Conservation (phyloP, 2,329 filamentous ascomycete genomes). For the Verticillium isaacii region DNA sequence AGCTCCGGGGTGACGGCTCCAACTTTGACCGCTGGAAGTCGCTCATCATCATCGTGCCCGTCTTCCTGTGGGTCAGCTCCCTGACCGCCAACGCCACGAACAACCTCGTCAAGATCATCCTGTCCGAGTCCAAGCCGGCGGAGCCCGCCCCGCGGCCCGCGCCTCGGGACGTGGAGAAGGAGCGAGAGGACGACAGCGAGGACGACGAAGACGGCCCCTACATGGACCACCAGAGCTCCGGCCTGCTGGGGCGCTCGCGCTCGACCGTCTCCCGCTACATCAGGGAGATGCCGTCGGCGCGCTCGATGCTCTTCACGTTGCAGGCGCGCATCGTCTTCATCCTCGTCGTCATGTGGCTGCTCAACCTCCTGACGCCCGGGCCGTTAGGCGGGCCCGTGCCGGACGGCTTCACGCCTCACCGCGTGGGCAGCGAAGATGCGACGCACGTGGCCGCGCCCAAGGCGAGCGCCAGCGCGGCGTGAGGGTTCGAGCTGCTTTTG, state of each 20-base stretch:
- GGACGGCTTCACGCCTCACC: conserved; percentile 1
- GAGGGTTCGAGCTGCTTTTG: not conserved
- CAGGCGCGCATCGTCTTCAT: conserved; percentile 1
- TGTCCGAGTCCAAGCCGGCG: not conserved
- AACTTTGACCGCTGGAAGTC: conserved; percentile 20
- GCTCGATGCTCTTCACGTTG: not conserved
- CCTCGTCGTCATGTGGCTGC: not conserved
- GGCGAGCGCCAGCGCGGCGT: not conserved
- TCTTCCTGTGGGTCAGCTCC: conserved; percentile 24
- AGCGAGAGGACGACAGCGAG: not conserved
- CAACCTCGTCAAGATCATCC: conserved; percentile 18
- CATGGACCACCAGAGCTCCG: not conserved
- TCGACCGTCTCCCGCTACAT: not conserved
- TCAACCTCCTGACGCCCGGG: not conserved
- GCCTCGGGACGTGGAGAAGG: not conserved
- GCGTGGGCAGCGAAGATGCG: not conserved
- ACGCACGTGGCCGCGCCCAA: not conserved
- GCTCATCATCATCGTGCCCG: conserved; percentile 17
- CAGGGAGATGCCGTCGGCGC: not conserved
- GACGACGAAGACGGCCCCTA: not conserved
- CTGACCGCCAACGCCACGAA: conserved; percentile 18
- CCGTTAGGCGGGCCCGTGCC: not conserved
- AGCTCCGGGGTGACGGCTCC: not conserved
- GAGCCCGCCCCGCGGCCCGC: not conserved
- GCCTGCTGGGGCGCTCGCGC: not conserved